Conservation (phyloP, 177 flowering plant species). For the Vitis hybrid region DNA sequence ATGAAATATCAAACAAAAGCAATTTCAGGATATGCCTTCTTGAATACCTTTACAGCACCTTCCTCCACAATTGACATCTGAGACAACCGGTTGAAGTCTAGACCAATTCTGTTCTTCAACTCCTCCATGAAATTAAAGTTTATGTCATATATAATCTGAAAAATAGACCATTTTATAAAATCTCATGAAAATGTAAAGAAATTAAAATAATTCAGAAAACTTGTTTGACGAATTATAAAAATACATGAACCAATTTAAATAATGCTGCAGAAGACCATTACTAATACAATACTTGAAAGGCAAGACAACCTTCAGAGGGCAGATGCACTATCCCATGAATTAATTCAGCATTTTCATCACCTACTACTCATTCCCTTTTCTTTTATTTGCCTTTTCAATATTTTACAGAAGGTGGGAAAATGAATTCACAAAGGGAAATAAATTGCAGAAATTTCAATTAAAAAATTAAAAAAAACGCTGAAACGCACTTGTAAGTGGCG, state of each 20-base stretch:
- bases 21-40: neutral
- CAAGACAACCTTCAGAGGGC: neutral
- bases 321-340: neutral
- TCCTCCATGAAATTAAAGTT: conserved; percentile 57
- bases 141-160: conserved; percentile 64
- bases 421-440: neutral
- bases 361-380: neutral
- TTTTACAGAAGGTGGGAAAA: neutral
- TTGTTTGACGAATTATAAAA: neutral
- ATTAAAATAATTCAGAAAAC: neutral
- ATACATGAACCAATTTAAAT: too few species aligned
- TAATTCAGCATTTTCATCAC: neutral
- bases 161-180: conserved; percentile 1
- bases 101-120: conserved; percentile 46
- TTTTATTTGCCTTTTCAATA: neutral
- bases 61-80: conserved; percentile 71
- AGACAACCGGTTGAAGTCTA: conserved; percentile 43
- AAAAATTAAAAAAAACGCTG: neutral
- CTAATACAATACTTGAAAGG: neutral
- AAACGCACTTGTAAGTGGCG: conserved; percentile 54
- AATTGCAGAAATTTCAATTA: neutral
- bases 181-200: neutral
- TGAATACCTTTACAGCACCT: conserved; percentile 56
- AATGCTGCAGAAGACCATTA: too few species aligned
- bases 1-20: neutral